Percentiles rank a stretch among this genome's conserved stretches.
phyloP scores from a whole-genome alignment of 495 filamentous ascomycete species.

The Aspergillus nidulans region DNA sequence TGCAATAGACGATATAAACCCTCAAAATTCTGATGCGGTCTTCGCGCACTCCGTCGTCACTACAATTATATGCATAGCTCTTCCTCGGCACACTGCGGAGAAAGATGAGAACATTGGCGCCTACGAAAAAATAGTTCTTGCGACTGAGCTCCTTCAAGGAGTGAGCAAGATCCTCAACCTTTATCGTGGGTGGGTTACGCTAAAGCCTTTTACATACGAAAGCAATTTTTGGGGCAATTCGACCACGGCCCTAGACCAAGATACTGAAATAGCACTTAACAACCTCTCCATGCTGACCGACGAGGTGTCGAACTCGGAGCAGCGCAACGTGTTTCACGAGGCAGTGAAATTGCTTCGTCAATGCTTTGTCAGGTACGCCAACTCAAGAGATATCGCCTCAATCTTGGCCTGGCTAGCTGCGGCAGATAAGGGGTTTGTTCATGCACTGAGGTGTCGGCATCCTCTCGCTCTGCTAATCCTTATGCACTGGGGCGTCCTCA shows the following conservation, averaged over 20 bases:
- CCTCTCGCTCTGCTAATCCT: conserved; percentile 32
- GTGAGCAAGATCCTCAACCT: conserved; percentile 33
- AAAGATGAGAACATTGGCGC: conserved; percentile 27
- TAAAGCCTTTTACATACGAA: conserved; percentile 23
- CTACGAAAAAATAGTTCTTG: conserved; percentile 35
- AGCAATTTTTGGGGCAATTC: conserved; percentile 17
- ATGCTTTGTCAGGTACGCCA: conserved; percentile 24
- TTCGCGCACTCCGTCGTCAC: conserved; percentile 50
- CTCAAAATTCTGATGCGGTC: conserved; percentile 47
- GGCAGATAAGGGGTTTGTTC: conserved; percentile 34
- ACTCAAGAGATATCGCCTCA: conserved; percentile 23
- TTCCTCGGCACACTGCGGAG: conserved; percentile 37
- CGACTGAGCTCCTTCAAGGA: conserved; percentile 36
- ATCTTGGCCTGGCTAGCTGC: conserved; percentile 35
- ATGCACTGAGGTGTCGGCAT: conserved; percentile 26
- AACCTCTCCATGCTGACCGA: conserved; percentile 25
- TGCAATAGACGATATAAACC: conserved; percentile 41
- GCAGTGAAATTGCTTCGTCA: conserved; percentile 27
- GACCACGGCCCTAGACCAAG: conserved; percentile 17
- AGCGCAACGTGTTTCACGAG: conserved; percentile 29
- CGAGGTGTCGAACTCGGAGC: conserved; percentile 21
- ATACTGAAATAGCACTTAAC: conserved; percentile 24
- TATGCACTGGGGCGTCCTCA: conserved; percentile 37
- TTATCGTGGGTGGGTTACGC: conserved; percentile 28
- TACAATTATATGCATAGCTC: conserved; percentile 43